Conservation (phyloP, 352 stramenopile genomes). For the Globisporangium echinulatum region DNA sequence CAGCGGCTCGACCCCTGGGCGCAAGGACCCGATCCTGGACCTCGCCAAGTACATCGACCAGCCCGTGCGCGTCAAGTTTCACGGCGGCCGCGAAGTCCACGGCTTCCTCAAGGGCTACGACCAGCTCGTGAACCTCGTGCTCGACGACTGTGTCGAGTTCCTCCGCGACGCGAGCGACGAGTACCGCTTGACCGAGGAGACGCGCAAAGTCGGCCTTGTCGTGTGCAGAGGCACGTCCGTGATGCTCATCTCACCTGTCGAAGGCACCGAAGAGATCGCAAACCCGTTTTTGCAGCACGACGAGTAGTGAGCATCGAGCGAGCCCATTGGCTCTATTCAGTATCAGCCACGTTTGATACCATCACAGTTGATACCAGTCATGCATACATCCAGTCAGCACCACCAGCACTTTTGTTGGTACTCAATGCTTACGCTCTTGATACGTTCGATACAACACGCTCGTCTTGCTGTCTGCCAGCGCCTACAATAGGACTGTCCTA, state of each 20-base stretch:
- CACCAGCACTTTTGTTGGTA: too few relatives aligned
- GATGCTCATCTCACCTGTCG: slow-evolving; percentile 88
- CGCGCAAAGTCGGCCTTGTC: slow-evolving; percentile 89
- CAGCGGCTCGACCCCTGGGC: slow-evolving; percentile 15
- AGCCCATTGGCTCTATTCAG: too few relatives aligned
- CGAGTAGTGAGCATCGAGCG: slow-evolving; percentile 23
- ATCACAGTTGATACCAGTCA: too few relatives aligned
- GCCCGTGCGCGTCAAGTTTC: slow-evolving; percentile 92
- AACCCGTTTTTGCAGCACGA: slow-evolving; percentile 90
- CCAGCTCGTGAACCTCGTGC: slow-evolving; percentile 95
- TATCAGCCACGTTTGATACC: too few relatives aligned
- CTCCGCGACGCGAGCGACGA: slow-evolving; percentile 90
- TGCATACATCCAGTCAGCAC: too few relatives aligned
- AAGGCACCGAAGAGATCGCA: slow-evolving; percentile 89
- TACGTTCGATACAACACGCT: too few relatives aligned
- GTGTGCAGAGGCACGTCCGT: slow-evolving; percentile 92
- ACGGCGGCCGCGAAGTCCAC: slow-evolving; percentile 89
- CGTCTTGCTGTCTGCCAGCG: too few relatives aligned
- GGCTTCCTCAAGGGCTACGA: slow-evolving; percentile 95
- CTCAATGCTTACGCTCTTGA: too few relatives aligned
- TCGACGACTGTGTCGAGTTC: slow-evolving; percentile 95
- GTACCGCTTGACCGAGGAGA: slow-evolving; percentile 87
- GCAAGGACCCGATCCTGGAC: slow-evolving; percentile 90
- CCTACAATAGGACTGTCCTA: too few relatives aligned
- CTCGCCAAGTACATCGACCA: slow-evolving; percentile 94